phyloP scores from a whole-genome alignment of 2,329 filamentous ascomycete genomes.

The Alternaria alternata region DNA sequence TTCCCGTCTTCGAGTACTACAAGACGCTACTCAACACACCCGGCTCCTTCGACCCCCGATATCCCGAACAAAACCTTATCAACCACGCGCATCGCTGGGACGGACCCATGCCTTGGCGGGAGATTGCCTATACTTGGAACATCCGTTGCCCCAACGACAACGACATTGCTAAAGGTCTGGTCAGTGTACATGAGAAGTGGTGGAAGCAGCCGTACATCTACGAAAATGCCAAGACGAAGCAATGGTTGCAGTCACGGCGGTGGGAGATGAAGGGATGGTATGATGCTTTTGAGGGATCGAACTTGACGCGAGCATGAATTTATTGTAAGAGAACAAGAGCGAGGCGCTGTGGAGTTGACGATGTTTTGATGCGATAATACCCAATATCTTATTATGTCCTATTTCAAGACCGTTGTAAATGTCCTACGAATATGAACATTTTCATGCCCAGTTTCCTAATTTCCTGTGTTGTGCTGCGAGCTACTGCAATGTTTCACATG shows the following conservation, averaged over 20 bases:
- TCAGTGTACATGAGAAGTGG: slow-evolving; percentile 53
- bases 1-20: slow-evolving; percentile 46
- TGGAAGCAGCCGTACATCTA: slow-evolving; percentile 43
- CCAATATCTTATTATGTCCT: not conserved
- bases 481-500: not conserved
- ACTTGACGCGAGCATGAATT: slow-evolving; percentile 18
- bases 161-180: slow-evolving; percentile 48
- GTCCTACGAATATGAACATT: not conserved
- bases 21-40: slow-evolving; percentile 36
- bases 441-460: not conserved
- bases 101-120: slow-evolving; percentile 54
- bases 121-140: slow-evolving; percentile 50
- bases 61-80: slow-evolving; percentile 50
- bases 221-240: slow-evolving; percentile 37
- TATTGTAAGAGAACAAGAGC: not conserved
- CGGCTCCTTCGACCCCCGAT: slow-evolving; percentile 42
- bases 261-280: slow-evolving; percentile 54
- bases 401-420: not conserved
- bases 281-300: slow-evolving; percentile 29
- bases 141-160: slow-evolving; percentile 47
- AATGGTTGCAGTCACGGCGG: slow-evolving; percentile 44
- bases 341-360: not conserved
- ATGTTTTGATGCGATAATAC: slow-evolving; percentile 1
- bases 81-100: slow-evolving; percentile 48
- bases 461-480: not conserved